Base-by-base conservation (phyloP, 768 basidiomycete species). In the Scleroderma citrinum region DNA sequence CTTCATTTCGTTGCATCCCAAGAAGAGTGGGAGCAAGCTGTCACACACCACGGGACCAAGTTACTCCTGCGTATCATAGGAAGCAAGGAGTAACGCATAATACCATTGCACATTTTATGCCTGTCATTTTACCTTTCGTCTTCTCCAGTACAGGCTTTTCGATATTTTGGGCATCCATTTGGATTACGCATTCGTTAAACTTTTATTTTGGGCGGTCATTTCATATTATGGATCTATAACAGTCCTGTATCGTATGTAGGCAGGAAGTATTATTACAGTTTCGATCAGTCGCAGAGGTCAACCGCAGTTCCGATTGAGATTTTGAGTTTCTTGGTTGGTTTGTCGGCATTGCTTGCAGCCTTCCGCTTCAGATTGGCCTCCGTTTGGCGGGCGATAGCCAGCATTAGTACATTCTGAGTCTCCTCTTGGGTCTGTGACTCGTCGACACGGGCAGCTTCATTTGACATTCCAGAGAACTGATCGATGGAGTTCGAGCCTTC, bases 281-380 rank as follows among this genome's bases (percentile, higher is more conserved):
- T 26, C 41, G 40, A n/a, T 66, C 66, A 90, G 65, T 90, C 87
- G 29, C 84, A 86, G 4, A 90, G 77, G 67, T 89, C 85, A 53
- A 91, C 77, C 43, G 76, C 80, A 49, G 73, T 64, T 35, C 80
- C 78, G 35, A 90, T 67, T 14, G 87, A 91, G 43, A 89, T 77
- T 68, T 89, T 91, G 52, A 81, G 57, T 59, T 77, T 86, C 71
- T 87, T 89, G 40, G 36, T 55, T 17, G 42, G 51, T 36, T 48
- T 56, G 51, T 46, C 40, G 38, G 44, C 37, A 47, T 59, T 49
- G 37, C 29, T 49, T 30, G 43, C 44, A 29, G 61, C 61, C 47
- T 67, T 71, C 48, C 69, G 61, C 53, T 77, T 74, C 52, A 62
- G 56, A 55, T 55, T 48, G 56, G 59, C 53, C 29, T 60, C 54